These are phyloP conservation scores for Aspergillus cejpii DNA, from an alignment of 2,329 filamentous ascomycete genomes.

Conservation along the genomic window DNA sequence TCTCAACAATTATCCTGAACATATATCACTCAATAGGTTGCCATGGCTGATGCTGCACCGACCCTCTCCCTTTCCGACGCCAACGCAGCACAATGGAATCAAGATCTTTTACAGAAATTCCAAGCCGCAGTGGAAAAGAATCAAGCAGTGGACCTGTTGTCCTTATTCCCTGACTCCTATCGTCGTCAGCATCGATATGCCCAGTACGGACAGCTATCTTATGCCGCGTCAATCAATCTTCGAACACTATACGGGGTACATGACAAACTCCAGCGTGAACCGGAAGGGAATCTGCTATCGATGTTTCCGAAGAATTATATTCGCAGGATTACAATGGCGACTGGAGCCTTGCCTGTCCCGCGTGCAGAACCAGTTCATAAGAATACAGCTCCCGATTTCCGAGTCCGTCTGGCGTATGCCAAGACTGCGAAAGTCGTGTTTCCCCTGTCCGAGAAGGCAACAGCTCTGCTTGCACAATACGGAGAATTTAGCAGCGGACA, in stretches of 20 bases:
- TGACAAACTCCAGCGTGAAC: constrained; percentile 9
- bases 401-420: constrained; percentile 17
- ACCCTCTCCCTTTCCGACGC: too few relatives aligned
- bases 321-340: constrained; percentile 18
- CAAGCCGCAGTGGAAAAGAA: constrained; percentile 16
- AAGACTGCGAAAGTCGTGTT: constrained; percentile 18
- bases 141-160: constrained; percentile 20
- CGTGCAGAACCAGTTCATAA: constrained; percentile 2
- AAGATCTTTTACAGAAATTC: constrained; percentile 17
- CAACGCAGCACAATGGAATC: constrained; percentile 20
- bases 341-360: constrained; percentile 3
- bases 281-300: constrained; percentile 19
- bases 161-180: constrained; percentile 19
- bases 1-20: too few relatives aligned
- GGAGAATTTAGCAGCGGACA: not conserved
- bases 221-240: constrained; percentile 16
- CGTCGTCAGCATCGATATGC: constrained; percentile 11
- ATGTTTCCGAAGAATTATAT: constrained; percentile 18
- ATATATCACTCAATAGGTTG: too few relatives aligned
- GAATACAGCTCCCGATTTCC: constrained; percentile 14
- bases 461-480: constrained; percentile 10
- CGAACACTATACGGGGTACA: constrained; percentile 12
- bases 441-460: constrained; percentile 19
- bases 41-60: too few relatives aligned
- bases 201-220: constrained; percentile 12